phyloP scores from a whole-genome alignment of 2,329 filamentous ascomycete species.

The Aureobasidium namibiae region DNA sequence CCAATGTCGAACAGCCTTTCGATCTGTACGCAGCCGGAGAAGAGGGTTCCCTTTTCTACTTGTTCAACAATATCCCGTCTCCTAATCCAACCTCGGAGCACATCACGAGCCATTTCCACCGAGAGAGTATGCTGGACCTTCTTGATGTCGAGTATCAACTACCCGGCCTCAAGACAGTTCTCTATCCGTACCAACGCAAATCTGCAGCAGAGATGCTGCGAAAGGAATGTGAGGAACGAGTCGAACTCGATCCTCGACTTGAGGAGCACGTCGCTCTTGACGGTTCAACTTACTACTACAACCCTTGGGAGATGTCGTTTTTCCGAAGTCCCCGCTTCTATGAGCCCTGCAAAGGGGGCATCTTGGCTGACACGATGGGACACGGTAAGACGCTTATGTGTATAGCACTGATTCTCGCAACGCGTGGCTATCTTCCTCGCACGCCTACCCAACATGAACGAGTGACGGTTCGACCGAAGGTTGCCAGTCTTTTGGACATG shows the following conservation, averaged over 20 bases:
- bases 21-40: slow-evolving; percentile 35
- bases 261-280: slow-evolving; percentile 51
- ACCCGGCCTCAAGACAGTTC: slow-evolving; percentile 51
- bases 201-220: slow-evolving; percentile 80
- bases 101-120: slow-evolving; percentile 44
- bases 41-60: slow-evolving; percentile 52
- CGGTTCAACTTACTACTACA: slow-evolving; percentile 60
- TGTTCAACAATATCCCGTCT: slow-evolving; percentile 68
- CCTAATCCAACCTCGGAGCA: slow-evolving; percentile 49
- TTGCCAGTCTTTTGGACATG: slow-evolving; percentile 66
- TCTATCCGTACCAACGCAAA: slow-evolving; percentile 73
- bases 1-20: slow-evolving; percentile 22
- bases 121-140: slow-evolving; percentile 48
- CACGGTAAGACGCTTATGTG: slow-evolving; percentile 83
- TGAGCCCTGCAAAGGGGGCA: slow-evolving; percentile 66
- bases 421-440: slow-evolving; percentile 57
- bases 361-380: slow-evolving; percentile 74
- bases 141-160: slow-evolving; percentile 41
- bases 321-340: slow-evolving; percentile 62
- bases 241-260: slow-evolving; percentile 66
- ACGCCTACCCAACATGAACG: slow-evolving; percentile 54
- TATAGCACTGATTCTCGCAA: slow-evolving; percentile 62
- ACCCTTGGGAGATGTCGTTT: slow-evolving; percentile 54
- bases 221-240: slow-evolving; percentile 59
- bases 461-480: slow-evolving; percentile 35